Evolutionary conservation across 176 grass and related monocot species (phyloP).

Genomic region (Juncus effusus): DNA sequence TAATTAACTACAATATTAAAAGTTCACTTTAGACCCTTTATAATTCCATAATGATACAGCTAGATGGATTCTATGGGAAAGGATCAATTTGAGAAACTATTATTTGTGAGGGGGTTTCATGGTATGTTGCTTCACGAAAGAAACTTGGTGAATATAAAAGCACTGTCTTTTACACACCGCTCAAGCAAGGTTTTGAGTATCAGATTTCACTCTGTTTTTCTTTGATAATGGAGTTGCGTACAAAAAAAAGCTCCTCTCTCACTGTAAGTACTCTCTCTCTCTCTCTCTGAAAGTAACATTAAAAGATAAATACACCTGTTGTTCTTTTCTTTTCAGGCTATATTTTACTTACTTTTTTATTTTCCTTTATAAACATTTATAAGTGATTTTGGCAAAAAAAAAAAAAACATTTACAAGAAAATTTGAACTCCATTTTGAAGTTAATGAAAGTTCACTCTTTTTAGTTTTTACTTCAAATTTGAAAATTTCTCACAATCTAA

Average conservation of each 20-base stretch:
- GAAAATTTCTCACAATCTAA: background rate
- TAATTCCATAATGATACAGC: background rate
- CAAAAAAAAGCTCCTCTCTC: constrained; percentile 22
- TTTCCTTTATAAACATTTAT: background rate
- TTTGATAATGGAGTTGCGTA: constrained; percentile 44
- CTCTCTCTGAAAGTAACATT: background rate
- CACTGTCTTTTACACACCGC: background rate
- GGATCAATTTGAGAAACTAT: too few species aligned
- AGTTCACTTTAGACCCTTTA: constrained; percentile 7
- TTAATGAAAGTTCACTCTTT: background rate
- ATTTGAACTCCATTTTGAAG: background rate
- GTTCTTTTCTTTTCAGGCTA: background rate
- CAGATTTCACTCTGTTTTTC: background rate
- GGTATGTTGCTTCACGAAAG: background rate
- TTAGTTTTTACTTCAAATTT: background rate
- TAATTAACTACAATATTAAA: background rate
- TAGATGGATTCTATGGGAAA: too few species aligned
- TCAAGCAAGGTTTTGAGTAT: constrained; percentile 2
- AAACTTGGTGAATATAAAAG: background rate
- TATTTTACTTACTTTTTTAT: background rate
- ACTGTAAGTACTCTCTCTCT: constrained; percentile 33
- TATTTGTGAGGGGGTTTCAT: background rate
- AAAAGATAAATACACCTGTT: background rate
- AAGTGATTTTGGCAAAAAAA: too few species aligned
- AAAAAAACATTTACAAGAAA: background rate